Percentiles rank a stretch among this genome's conserved stretches.
Conservation (phyloP, 2,329 filamentous ascomycete species). For the Hymenoscyphus fructigenus region DNA sequence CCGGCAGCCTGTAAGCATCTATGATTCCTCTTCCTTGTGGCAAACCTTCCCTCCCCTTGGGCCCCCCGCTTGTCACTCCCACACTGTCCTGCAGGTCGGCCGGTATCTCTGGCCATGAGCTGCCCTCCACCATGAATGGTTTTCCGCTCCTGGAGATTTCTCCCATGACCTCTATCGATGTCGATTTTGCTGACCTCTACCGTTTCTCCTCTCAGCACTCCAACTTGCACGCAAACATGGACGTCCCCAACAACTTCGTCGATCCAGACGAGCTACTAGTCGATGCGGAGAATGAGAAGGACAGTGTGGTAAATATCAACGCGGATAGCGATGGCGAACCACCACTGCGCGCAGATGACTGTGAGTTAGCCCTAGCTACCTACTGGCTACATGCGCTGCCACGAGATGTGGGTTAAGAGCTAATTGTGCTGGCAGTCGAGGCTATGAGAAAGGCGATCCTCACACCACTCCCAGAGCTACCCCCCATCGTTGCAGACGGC, state of each 20-base stretch:
- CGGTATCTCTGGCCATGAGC: background rate
- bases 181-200: constrained; percentile 19
- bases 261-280: constrained; percentile 37
- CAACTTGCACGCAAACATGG: constrained; percentile 24
- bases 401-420: constrained; percentile 12
- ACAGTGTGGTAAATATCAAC: constrained; percentile 43
- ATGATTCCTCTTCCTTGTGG: constrained; percentile 5
- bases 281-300: constrained; percentile 39
- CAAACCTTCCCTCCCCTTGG: constrained; percentile 3
- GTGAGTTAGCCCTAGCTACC: constrained; percentile 29
- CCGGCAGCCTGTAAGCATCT: constrained; percentile 29
- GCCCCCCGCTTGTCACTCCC: constrained; percentile 7
- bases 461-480: constrained; percentile 69
- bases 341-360: constrained; percentile 39
- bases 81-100: background rate
- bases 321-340: constrained; percentile 36
- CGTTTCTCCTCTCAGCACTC: constrained; percentile 27
- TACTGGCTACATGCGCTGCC: background rate
- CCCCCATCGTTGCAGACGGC: constrained; percentile 74
- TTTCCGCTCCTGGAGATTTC: background rate
- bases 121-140: background rate
- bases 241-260: constrained; percentile 35
- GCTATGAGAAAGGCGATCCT: constrained; percentile 83
- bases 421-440: constrained; percentile 56
- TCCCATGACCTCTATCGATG: background rate